phyloP scores from a whole-genome alignment of 306 rosid species.

The Pyrus betulifolia region DNA sequence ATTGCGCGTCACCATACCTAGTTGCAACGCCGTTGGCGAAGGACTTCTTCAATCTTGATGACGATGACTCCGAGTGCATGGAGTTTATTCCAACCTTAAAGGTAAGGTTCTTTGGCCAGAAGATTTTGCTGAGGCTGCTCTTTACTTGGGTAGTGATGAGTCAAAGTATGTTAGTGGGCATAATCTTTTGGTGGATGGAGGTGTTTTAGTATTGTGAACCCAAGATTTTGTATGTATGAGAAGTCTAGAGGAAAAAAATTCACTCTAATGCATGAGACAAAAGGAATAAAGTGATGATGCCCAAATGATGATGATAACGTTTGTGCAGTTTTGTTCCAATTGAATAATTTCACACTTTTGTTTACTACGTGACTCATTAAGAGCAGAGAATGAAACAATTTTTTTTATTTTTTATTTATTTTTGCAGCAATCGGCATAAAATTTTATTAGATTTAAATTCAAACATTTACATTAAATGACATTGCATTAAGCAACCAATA shows the following conservation, averaged over 20 bases:
- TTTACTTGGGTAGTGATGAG: conserved; percentile 41
- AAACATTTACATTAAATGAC: too few relatives aligned
- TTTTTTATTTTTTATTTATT: too few relatives aligned
- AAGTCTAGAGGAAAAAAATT: not conserved
- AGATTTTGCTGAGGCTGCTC: conserved; percentile 47
- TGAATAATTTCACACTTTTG: not conserved
- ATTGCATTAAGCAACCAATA: too few relatives aligned
- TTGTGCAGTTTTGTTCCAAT: not conserved
- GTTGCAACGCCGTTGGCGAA: conserved; percentile 31
- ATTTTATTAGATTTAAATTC: too few relatives aligned
- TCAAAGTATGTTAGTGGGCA: conserved; percentile 49
- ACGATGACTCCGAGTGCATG: not conserved
- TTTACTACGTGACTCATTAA: too few relatives aligned
- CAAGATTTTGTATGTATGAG: conserved; percentile 9
- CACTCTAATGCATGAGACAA: not conserved
- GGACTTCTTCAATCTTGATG: conserved; percentile 18
- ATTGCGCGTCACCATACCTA: conserved; percentile 30
- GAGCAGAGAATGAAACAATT: too few relatives aligned
- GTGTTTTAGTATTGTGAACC: conserved; percentile 11
- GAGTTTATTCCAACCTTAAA: conserved; percentile 21
- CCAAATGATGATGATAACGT: too few relatives aligned
- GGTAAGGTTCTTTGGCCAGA: conserved; percentile 9
- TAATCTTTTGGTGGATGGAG: conserved; percentile 45
- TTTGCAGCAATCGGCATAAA: too few relatives aligned
- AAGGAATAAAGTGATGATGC: not conserved